Conservation (phyloP, 805 yeast species). For the Candida germanica region DNA sequence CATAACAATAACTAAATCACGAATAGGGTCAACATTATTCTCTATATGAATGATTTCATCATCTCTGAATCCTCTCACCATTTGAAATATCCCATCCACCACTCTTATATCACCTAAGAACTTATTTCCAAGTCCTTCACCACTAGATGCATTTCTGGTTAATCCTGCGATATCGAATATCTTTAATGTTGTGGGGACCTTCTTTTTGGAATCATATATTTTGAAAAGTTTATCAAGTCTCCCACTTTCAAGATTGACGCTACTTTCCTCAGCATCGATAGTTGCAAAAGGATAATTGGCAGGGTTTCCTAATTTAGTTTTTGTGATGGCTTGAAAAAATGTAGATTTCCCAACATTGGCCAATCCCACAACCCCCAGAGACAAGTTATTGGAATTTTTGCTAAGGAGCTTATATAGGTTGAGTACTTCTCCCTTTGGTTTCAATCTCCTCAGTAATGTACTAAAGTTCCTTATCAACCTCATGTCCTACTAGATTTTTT, state of each 20-base stretch:
- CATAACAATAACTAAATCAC: constrained; percentile 60
- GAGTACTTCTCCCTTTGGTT: constrained; percentile 1
- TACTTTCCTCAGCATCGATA: constrained; percentile 68
- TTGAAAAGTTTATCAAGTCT: constrained; percentile 47
- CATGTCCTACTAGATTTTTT: constrained; percentile 1
- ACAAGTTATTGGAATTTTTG: constrained; percentile 35
- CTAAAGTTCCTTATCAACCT: constrained; percentile 2
- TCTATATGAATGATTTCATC: constrained; percentile 66
- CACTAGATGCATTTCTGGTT: constrained; percentile 58
- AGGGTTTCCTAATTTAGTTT: constrained; percentile 54
- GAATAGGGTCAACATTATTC: constrained; percentile 53
- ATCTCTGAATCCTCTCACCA: constrained; percentile 63
- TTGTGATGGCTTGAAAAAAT: constrained; percentile 54
- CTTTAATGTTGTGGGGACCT: constrained; percentile 54
- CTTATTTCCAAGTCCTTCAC: constrained; percentile 74
- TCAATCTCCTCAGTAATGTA: not conserved
- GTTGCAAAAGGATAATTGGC: constrained; percentile 70
- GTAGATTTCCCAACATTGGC: constrained; percentile 59
- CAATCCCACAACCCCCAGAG: constrained; percentile 50
- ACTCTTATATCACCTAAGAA: constrained; percentile 66
- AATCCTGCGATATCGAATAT: constrained; percentile 71
- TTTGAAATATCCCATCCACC: constrained; percentile 70
- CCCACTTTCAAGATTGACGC: constrained; percentile 49
- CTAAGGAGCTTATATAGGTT: constrained; percentile 19
- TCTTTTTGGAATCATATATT: constrained; percentile 48